Evolutionary conservation across 345 rosid genomes (phyloP).

Genomic region (Camelina sativa): DNA sequence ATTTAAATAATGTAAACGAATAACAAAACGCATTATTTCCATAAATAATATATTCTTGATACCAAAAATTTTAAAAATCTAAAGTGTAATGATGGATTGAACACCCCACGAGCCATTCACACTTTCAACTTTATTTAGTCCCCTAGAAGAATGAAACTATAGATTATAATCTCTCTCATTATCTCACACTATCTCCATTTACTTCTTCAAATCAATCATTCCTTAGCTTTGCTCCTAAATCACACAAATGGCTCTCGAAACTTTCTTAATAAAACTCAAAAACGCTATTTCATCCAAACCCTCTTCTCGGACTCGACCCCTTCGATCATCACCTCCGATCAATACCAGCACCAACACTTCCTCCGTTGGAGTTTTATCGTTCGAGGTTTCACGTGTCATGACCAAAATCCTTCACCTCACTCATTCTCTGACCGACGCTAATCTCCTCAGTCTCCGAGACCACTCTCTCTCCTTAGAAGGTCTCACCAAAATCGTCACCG

Average conservation of each 20-base stretch:
- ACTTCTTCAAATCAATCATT: constrained; percentile 27
- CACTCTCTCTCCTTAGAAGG: constrained; percentile 77
- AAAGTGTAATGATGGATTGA: constrained; percentile 45
- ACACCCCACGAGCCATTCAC: constrained; percentile 66
- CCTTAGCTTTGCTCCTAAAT: constrained; percentile 22
- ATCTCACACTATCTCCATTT: constrained; percentile 28
- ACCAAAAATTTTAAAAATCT: neutral
- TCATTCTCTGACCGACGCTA: constrained; percentile 77
- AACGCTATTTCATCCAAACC: constrained; percentile 63
- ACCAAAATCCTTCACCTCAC: constrained; percentile 82
- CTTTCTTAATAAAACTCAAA: constrained; percentile 76
- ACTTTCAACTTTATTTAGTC: constrained; percentile 36
- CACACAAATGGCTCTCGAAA: constrained; percentile 79
- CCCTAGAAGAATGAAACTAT: constrained; percentile 37
- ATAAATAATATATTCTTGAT: constrained; percentile 14
- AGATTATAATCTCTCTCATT: constrained; percentile 38
- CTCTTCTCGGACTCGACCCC: constrained; percentile 38
- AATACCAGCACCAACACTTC: constrained; percentile 26
- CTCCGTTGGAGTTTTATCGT: constrained; percentile 64
- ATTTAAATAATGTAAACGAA: constrained; percentile 41
- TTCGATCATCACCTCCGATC: constrained; percentile 39
- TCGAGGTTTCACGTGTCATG: constrained; percentile 86
- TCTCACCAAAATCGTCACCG: constrained; percentile 74
- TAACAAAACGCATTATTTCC: constrained; percentile 12
- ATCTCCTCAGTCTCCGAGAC: constrained; percentile 61